Evolutionary conservation across 352 stramenopile genomes (phyloP).

Genomic region (Phytophthora quininea): DNA sequence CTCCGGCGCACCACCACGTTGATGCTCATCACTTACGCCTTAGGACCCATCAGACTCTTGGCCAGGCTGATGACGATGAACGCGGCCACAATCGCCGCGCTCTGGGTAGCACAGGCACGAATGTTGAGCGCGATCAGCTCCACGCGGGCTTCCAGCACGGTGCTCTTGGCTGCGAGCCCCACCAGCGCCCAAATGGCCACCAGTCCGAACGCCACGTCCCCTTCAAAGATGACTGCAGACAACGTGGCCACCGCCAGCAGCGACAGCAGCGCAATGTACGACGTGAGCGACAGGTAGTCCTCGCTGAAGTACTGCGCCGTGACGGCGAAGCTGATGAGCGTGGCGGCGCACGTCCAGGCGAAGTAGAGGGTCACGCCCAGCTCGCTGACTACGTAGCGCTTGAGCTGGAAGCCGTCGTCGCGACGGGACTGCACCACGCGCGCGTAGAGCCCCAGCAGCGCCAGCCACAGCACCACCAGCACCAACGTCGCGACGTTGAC

Average conservation of each 20-base stretch:
- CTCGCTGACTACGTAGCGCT: slow-evolving; percentile 62
- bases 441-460: slow-evolving; percentile 63
- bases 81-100: slow-evolving; percentile 57
- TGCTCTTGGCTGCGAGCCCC: slow-evolving; percentile 58
- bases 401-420: slow-evolving; percentile 47
- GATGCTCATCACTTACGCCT: slow-evolving; percentile 32
- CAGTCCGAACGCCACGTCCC: slow-evolving; percentile 61
- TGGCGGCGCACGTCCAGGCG: slow-evolving; percentile 72
- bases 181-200: slow-evolving; percentile 73
- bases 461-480: slow-evolving; percentile 66
- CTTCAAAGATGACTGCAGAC: slow-evolving; percentile 59
- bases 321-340: slow-evolving; percentile 74
- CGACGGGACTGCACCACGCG: slow-evolving; percentile 53
- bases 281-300: slow-evolving; percentile 55
- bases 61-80: slow-evolving; percentile 65
- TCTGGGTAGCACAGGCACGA: slow-evolving; percentile 61
- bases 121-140: slow-evolving; percentile 66
- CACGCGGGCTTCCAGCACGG: slow-evolving; percentile 44
- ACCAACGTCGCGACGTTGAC: slow-evolving; percentile 61
- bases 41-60: slow-evolving; percentile 39
- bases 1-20: neutral
- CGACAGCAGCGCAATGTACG: slow-evolving; percentile 65
- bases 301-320: slow-evolving; percentile 52
- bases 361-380: slow-evolving; percentile 76
- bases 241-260: slow-evolving; percentile 63